These are phyloP conservation scores for Talaromyces sp. DNA, from an alignment of 2,329 filamentous ascomycete genomes.

Conservation along the genomic window DNA sequence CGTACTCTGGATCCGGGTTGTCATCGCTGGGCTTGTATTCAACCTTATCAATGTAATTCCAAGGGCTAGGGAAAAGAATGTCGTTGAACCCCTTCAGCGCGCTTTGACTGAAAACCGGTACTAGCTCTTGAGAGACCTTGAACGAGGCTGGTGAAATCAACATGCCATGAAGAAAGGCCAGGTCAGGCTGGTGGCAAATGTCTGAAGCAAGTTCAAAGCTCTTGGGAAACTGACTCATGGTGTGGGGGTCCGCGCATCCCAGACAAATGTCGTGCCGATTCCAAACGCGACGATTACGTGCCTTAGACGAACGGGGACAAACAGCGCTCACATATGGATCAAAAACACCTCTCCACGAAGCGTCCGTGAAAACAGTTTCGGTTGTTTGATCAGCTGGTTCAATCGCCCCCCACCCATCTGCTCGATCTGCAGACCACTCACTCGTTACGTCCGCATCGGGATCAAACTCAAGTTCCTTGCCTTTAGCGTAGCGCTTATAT, in stretches of 20 bases:
- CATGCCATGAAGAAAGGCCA: slow-evolving; percentile 73
- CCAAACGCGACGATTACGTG: slow-evolving; percentile 63
- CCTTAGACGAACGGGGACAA: slow-evolving; percentile 65
- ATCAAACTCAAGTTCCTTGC: slow-evolving; percentile 17
- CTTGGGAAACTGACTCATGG: slow-evolving; percentile 66
- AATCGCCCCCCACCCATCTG: slow-evolving; percentile 41
- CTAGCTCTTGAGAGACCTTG: slow-evolving; percentile 64
- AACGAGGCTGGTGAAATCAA: slow-evolving; percentile 66
- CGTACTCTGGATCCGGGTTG: slow-evolving; percentile 58
- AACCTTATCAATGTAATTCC: slow-evolving; percentile 64
- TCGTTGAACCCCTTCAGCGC: slow-evolving; percentile 75
- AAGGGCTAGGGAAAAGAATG: slow-evolving; percentile 70
- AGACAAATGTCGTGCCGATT: slow-evolving; percentile 67
- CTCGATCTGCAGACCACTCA: slow-evolving; percentile 43
- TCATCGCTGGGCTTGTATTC: slow-evolving; percentile 55
- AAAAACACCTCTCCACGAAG: slow-evolving; percentile 45
- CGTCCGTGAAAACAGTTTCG: slow-evolving; percentile 44
- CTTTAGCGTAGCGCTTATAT: slow-evolving; percentile 37
- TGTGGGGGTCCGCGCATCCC: slow-evolving; percentile 65
- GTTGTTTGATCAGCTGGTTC: slow-evolving; percentile 36
- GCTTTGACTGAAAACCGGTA: slow-evolving; percentile 75
- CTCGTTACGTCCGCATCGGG: slow-evolving; percentile 25
- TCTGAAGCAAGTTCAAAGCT: slow-evolving; percentile 68
- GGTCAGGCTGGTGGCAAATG: slow-evolving; percentile 75
- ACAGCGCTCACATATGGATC: slow-evolving; percentile 51